Evolutionary conservation across 331 rosid genomes (phyloP), one percentile per base, ranked within the genome.

Genomic region (Spiraea crenata): DNA sequence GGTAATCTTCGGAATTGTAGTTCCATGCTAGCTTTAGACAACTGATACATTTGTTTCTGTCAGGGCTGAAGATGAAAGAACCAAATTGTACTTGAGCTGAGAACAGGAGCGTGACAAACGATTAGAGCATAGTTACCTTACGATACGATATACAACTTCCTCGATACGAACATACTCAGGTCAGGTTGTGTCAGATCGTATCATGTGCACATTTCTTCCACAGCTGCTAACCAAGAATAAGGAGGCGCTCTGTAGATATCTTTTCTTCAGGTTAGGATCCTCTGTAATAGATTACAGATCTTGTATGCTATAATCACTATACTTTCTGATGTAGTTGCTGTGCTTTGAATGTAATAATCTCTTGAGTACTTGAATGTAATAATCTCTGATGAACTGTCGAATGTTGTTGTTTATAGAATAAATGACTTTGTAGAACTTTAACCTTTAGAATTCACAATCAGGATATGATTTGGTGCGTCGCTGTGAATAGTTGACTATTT

Each of bases 31-130:
- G 31, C 37, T 3, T 38, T 58, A 35, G 20, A 58, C 1, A 54
- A 17, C 58, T 60, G 61, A 16, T 45, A 14, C 57, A 48, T 15
- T 81, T 49, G 3, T 15, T 73, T 74, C 39, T 81, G 17, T 19
- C 77, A 69, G 78, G 67, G 47, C 6, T 65, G 76, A 50, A 50
- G 38, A 50, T 68, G 73, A 57, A 60, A 72, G 16, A 19, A 13
- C 20, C 14, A 3, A n/a, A 45, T 6, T 9, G 14, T 59, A 12
- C 67, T 46, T 58, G 68, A 9, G 17, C 41, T 12, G 61, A 37
- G 20, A 48, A 17, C 41, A 42, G 3, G 3, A 7, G 40, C 13
- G 62, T 39, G 52, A 50, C 57, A 40, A 19, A 12, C 19, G 35
- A 12, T 31, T 68, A 51, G 51, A 11, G 50, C 72, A 52, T 54